A percentile compares a stretch with the other conserved stretches of the same genome.
phyloP scores from a whole-genome alignment of 495 filamentous ascomycete genomes.

The Penicillium crystallinum region DNA sequence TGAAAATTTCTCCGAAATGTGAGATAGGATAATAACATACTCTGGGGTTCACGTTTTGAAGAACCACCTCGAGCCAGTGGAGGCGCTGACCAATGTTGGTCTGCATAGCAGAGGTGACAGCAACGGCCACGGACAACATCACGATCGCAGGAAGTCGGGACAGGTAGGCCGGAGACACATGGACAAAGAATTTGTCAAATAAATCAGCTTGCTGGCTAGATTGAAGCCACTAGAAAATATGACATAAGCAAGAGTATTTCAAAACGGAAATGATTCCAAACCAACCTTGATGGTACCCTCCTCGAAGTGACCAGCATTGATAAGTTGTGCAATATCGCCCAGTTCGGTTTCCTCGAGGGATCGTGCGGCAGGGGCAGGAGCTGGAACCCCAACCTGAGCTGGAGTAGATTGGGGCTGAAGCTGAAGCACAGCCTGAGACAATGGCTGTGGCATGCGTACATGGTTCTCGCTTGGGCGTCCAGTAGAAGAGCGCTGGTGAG shows the following conservation, averaged over 20 bases:
- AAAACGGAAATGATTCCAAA: neutral
- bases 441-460: slow-evolving; percentile 5
- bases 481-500: slow-evolving; percentile 9
- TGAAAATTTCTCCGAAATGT: neutral
- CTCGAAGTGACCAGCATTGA: slow-evolving; percentile 63
- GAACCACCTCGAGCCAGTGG: slow-evolving; percentile 69
- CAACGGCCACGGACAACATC: slow-evolving; percentile 75
- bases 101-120: slow-evolving; percentile 66
- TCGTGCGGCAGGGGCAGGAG: slow-evolving; percentile 18
- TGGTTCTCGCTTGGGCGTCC: slow-evolving; percentile 7
- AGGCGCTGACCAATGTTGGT: slow-evolving; percentile 63
- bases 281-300: slow-evolving; percentile 61
- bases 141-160: slow-evolving; percentile 65
- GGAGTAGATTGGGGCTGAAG: slow-evolving; percentile 9
- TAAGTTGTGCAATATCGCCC: slow-evolving; percentile 56
- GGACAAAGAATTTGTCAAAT: slow-evolving; percentile 75
- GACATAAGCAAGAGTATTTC: slow-evolving; percentile 5
- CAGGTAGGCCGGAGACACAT: slow-evolving; percentile 67
- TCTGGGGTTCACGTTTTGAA: slow-evolving; percentile 48
- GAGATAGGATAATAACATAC: slow-evolving; percentile 28
- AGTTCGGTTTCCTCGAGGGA: slow-evolving; percentile 62
- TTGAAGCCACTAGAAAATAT: slow-evolving; percentile 73
- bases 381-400: neutral
- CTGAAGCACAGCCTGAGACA: slow-evolving; percentile 15
- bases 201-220: slow-evolving; percentile 65